Evolutionary conservation across 495 filamentous ascomycete species (phyloP), one percentile per base, ranked within the genome.

Genomic region (Hypoxylon cercidicola): DNA sequence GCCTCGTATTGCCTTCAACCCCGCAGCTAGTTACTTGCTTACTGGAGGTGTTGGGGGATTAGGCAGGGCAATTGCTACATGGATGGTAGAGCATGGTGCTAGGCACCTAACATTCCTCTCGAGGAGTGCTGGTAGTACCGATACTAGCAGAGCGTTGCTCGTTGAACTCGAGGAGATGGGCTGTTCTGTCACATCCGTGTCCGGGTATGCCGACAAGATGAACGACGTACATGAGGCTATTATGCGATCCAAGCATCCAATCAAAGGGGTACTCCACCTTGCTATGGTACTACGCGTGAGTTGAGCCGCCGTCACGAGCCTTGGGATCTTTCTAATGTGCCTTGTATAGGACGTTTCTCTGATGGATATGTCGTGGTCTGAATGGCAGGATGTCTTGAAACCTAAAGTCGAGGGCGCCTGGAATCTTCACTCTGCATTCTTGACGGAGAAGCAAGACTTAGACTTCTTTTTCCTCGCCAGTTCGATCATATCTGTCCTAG

Each of bases 11-110:
- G 30, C 39, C 20, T 66, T 78, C 15, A 54, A 69, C 16, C 41
- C 72, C 1, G 60, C 78, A 46, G 76, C 70, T 16, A 75, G 75
- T 11, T 87, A 87, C 53, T 60, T 88, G 2, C 68, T 88, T 12
- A 71, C 79, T 37, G 82, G 85, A 3, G 82, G 84, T 43, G 74
- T 87, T 1, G 82, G 85, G 2, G 86, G 85, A 0, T 71, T 88
- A 5, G 85, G 86, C 20, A 73, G 78, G 37, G 74, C 78, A 15
- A 69, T 87, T 19, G 74, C 81, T 8, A 74, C 56, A 1, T 84
- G 76, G 78, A 73, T 88, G 70, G 76, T 77, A 10, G 62, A 74
- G 4, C 72, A 75, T 18, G 85, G 85, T 13, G 86, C 85, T 0
- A 69, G 69, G 3, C 72, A 83, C 59, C 54, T 89, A 7, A 72